These are phyloP conservation scores for Xylariales sp. DNA, from an alignment of 2,329 filamentous ascomycete genomes.

Conservation along the genomic window DNA sequence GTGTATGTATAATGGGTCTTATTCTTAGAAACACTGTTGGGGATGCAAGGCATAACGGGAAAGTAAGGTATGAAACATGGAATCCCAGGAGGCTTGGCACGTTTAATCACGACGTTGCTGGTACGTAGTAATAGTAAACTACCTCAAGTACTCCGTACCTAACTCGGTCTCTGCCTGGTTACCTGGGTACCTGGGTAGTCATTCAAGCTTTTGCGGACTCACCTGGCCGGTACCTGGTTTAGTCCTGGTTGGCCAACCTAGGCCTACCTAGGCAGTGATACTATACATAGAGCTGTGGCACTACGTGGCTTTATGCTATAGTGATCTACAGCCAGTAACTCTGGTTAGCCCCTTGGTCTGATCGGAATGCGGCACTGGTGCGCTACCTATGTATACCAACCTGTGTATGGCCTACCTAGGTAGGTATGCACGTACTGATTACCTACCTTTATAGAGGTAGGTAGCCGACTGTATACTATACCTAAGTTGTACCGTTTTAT, in stretches of 20 bases:
- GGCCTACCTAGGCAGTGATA: conserved; percentile 9
- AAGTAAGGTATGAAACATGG: conserved; percentile 12
- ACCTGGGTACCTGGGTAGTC: background rate
- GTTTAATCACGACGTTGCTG: background rate
- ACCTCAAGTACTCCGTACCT: too few relatives aligned
- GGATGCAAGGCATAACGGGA: background rate
- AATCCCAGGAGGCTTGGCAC: conserved; percentile 4
- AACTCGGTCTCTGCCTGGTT: too few relatives aligned
- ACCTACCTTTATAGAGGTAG: too few relatives aligned
- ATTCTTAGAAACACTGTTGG: background rate
- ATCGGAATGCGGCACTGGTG: conserved; percentile 12
- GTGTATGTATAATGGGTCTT: background rate
- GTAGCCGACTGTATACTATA: too few relatives aligned
- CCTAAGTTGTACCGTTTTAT: too few relatives aligned
- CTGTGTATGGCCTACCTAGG: too few relatives aligned
- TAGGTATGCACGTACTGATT: background rate
- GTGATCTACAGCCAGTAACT: conserved; percentile 19
- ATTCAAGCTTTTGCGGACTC: conserved; percentile 14
- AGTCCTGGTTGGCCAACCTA: too few relatives aligned
- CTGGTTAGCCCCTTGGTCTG: conserved; percentile 2
- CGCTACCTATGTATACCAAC: too few relatives aligned
- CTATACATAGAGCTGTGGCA: conserved; percentile 25
- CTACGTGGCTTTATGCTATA: conserved; percentile 18
- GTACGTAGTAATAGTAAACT: background rate
- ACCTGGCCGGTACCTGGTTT: background rate